Base-by-base conservation (phyloP, 768 basidiomycete species). In the Rossbeevera mucosa region DNA sequence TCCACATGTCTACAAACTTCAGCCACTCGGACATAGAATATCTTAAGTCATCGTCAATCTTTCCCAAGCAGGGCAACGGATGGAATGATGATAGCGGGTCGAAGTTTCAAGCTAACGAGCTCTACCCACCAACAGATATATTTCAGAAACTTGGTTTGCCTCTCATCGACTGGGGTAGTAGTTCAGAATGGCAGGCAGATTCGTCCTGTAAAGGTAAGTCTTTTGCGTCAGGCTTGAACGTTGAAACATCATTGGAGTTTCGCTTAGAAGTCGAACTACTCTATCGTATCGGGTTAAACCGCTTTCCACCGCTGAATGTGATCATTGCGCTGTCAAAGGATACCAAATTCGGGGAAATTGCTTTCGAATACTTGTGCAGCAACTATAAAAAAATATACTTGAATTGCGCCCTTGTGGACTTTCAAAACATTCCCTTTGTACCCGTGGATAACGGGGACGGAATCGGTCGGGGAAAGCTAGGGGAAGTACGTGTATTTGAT, bases 91-190 rank as follows among this genome's bases (percentile, higher is more conserved):
- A 56, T 0, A 53, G 54, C 24, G 52, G 28, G 9, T n/a, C 60
- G 13, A 73, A 88, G 20, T 79, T 72, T 59, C 80, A 74, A 44
- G 88, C 91, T 0, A 69, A 75, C 21, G 80, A 89, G 48, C 73
- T 98, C 14, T 96, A 94, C 62, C 94, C 95, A 60, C 94, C 95
- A 0, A 56, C 79, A 0, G 81, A 85, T 24, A 71, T 73, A 2
- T 81, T 94, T 50, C 76, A 86, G 9, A 72, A 78, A 43, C 73
- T 97, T 7, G 78, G 78, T 2, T 66, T 98, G 11, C 91, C 91
- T 2, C 63, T 94, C 4, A 76, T 97, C 30, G 90, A 91, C 56
- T 96, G 94, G 93, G 83, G 85, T 1, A 72, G 71, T 22, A 71
- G 80, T 46, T 70, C 67, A 0, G 88, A 86, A 66, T 98, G 94